phyloP scores from a whole-genome alignment of 495 filamentous ascomycete species.

The Parmelia sp. region DNA sequence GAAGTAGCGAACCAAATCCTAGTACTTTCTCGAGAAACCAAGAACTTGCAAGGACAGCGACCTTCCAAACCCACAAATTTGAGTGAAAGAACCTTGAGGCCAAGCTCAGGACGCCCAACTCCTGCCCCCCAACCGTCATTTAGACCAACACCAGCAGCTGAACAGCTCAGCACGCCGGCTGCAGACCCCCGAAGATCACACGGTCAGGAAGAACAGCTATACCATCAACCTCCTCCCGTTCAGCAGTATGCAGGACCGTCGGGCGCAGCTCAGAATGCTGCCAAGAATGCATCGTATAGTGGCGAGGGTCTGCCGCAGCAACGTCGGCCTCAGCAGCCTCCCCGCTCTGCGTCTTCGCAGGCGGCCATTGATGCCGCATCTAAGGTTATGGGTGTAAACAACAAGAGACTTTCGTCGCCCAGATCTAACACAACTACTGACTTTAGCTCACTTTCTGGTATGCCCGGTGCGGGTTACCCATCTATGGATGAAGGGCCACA shows the following conservation, averaged over 20 bases:
- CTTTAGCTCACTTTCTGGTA: slow-evolving; percentile 32
- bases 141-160: slow-evolving; percentile 34
- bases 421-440: slow-evolving; percentile 31
- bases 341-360: slow-evolving; percentile 41
- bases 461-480: slow-evolving; percentile 35
- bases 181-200: slow-evolving; percentile 45
- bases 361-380: slow-evolving; percentile 43
- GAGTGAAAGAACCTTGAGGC: slow-evolving; percentile 53
- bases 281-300: slow-evolving; percentile 37
- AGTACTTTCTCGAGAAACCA: slow-evolving; percentile 53
- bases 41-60: slow-evolving; percentile 38
- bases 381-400: slow-evolving; percentile 36
- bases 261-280: slow-evolving; percentile 38
- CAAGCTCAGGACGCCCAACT: slow-evolving; percentile 38
- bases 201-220: slow-evolving; percentile 36
- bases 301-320: slow-evolving; percentile 26
- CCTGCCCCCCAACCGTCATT: slow-evolving; percentile 42
- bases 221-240: slow-evolving; percentile 35
- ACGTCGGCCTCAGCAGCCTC: slow-evolving; percentile 37
- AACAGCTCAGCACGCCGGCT: slow-evolving; percentile 36
- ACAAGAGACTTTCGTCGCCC: slow-evolving; percentile 33
- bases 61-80: slow-evolving; percentile 22
- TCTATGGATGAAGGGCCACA: slow-evolving; percentile 29
- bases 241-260: slow-evolving; percentile 29
- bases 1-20: slow-evolving; percentile 91